phyloP scores from a whole-genome alignment of 106 monocot genomes.

The Dioscorea alata region DNA sequence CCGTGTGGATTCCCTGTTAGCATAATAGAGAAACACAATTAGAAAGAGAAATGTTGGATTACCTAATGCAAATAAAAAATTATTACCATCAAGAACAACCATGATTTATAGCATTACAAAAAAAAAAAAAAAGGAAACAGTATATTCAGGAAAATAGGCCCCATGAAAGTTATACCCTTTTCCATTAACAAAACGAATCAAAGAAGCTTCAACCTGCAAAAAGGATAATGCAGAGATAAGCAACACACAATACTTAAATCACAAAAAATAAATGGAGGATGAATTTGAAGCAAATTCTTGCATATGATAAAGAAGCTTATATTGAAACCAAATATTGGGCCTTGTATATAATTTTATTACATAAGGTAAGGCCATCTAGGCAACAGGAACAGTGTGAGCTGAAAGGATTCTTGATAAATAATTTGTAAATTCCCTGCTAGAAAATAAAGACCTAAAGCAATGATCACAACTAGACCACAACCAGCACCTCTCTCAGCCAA shows the following conservation, averaged over 20 bases:
- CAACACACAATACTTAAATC: not conserved
- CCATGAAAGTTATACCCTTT: constrained; percentile 36
- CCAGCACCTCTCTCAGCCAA: too few species aligned
- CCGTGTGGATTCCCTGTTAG: constrained; percentile 50
- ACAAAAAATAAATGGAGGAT: not conserved
- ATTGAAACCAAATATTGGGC: not conserved
- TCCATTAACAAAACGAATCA: constrained; percentile 67
- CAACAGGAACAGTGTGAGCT: not conserved
- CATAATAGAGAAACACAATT: not conserved
- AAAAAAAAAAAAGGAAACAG: not conserved
- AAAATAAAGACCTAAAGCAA: too few species aligned
- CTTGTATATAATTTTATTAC: not conserved
- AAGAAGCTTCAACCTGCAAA: constrained; percentile 59
- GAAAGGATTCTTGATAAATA: not conserved
- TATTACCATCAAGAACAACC: not conserved
- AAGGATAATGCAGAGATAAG: constrained; percentile 6
- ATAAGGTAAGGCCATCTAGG: not conserved
- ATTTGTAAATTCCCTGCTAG: too few species aligned
- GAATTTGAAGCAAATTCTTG: not conserved
- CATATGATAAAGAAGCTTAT: not conserved
- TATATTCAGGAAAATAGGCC: not conserved
- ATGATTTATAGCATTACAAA: not conserved
- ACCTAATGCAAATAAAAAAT: not conserved
- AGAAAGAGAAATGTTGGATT: not conserved
- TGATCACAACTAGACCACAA: too few species aligned